Conservation (phyloP, 176 grass and related monocot species). For the Zoysia pacifica region DNA sequence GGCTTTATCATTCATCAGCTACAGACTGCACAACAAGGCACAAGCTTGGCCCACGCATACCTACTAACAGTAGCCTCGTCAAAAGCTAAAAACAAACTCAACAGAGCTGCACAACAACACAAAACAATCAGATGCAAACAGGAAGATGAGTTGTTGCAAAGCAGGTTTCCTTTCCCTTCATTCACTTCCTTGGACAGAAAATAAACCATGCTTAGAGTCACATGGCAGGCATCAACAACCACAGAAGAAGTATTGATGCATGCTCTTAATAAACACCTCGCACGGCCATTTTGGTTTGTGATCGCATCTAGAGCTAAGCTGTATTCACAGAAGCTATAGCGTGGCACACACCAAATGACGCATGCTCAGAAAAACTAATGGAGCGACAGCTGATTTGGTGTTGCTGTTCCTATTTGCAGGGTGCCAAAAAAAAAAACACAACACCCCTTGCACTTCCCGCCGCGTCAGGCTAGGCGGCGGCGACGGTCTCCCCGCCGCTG, state of each 20-base stretch:
- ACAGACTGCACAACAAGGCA: background rate
- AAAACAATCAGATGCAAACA: background rate
- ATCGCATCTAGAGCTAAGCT: conserved; percentile 12
- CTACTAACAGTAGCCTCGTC: background rate
- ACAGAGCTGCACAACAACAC: background rate
- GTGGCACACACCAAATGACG: conserved; percentile 20
- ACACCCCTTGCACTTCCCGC: background rate
- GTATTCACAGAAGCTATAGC: conserved; percentile 27
- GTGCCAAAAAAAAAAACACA: background rate
- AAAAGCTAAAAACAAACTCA: background rate
- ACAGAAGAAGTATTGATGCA: background rate
- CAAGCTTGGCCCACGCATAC: background rate
- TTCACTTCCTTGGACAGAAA: too few species aligned
- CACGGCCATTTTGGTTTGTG: conserved; percentile 17
- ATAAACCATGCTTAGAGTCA: background rate
- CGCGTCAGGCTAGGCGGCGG: conserved; percentile 49
- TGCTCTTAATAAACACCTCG: background rate
- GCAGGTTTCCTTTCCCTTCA: too few species aligned
- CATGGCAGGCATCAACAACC: background rate
- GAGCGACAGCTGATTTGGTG: background rate
- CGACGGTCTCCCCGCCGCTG: conserved; percentile 55
- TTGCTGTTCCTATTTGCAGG: conserved; percentile 21
- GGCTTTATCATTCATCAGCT: background rate
- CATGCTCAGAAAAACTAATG: background rate
- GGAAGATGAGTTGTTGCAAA: too few species aligned